phyloP scores from a whole-genome alignment of 139 green algal species.

The Picochlorum sp. region DNA sequence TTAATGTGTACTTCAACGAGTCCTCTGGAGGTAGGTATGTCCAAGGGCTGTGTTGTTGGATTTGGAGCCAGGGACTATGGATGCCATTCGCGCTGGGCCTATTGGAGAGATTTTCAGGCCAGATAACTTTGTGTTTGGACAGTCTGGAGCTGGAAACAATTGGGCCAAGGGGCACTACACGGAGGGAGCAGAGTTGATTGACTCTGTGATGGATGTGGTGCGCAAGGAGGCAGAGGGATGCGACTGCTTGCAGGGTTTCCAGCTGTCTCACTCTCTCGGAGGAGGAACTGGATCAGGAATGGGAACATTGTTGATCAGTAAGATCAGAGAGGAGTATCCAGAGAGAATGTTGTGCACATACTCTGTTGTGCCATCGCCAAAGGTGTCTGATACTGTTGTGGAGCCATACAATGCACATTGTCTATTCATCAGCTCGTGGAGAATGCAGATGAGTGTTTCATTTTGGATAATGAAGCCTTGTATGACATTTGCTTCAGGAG shows the following conservation, averaged over 20 bases:
- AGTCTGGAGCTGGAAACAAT: constrained; percentile 96
- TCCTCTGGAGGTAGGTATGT: constrained; percentile 80
- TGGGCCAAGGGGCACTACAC: constrained; percentile 99
- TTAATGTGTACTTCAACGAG: constrained; percentile 98
- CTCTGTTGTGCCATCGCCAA: constrained; percentile 94
- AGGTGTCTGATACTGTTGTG: constrained; percentile 82
- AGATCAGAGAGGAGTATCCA: constrained; percentile 97
- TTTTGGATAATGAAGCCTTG: constrained; percentile 93
- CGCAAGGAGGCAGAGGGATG: constrained; percentile 96
- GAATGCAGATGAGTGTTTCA: constrained; percentile 95
- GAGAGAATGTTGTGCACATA: constrained; percentile 98
- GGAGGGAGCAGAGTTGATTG: constrained; percentile 95
- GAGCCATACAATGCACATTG: constrained; percentile 85
- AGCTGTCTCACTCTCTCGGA: constrained; percentile 88
- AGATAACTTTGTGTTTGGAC: constrained; percentile 83
- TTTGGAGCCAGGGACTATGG: constrained; percentile 81
- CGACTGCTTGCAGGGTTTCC: constrained; percentile 94
- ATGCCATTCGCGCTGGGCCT: constrained; percentile 81
- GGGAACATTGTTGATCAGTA: constrained; percentile 96
- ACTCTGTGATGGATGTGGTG: constrained; percentile 93
- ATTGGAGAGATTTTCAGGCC: constrained; percentile 77
- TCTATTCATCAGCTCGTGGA: constrained; percentile 87
- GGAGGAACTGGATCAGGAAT: constrained; percentile 94
- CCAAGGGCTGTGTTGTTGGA: constrained; percentile 91
- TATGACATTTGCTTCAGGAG: constrained; percentile 99